phyloP scores from a whole-genome alignment of 2,329 filamentous ascomycete species.

The Colletotrichum sojae region DNA sequence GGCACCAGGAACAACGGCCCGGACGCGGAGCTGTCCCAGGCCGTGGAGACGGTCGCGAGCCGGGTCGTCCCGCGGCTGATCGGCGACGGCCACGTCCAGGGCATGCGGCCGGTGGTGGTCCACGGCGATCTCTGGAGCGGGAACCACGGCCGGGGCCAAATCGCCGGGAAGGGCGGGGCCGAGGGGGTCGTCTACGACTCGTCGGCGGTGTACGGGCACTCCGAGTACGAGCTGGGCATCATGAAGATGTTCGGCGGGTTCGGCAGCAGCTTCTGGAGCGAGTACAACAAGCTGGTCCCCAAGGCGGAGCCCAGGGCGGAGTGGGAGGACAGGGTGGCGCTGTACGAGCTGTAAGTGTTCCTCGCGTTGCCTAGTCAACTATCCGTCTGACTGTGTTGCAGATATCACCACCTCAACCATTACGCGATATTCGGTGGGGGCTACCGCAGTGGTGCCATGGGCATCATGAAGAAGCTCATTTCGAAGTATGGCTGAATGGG shows the following conservation, averaged over 20 bases:
- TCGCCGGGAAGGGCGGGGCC: constrained; percentile 64
- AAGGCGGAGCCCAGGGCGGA: constrained; percentile 86
- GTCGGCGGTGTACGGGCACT: constrained; percentile 85
- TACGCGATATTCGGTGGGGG: constrained; percentile 86
- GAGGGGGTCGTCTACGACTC: constrained; percentile 90
- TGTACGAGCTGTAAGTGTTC: constrained; percentile 84
- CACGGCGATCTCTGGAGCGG: constrained; percentile 97
- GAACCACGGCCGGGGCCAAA: constrained; percentile 78
- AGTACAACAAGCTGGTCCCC: constrained; percentile 82
- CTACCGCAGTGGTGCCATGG: constrained; percentile 82
- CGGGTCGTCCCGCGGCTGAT: constrained; percentile 83
- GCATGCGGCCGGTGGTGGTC: constrained; percentile 82
- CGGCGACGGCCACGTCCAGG: constrained; percentile 74
- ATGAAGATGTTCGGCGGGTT: constrained; percentile 98
- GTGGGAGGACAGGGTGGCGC: constrained; percentile 83
- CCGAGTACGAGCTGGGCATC: constrained; percentile 91
- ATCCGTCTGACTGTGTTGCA: constrained; percentile 53
- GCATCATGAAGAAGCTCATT: constrained; percentile 82
- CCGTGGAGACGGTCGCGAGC: constrained; percentile 75
- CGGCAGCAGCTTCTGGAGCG: constrained; percentile 76
- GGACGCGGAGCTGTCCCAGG: constrained; percentile 71
- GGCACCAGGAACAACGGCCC: constrained; percentile 73
- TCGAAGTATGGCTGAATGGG: constrained; percentile 73
- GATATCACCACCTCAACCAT: constrained; percentile 93
- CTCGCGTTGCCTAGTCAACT: constrained; percentile 10